Evolutionary conservation across 305 asterid genomes (phyloP).

Genomic region (Fraxinus sp.): DNA sequence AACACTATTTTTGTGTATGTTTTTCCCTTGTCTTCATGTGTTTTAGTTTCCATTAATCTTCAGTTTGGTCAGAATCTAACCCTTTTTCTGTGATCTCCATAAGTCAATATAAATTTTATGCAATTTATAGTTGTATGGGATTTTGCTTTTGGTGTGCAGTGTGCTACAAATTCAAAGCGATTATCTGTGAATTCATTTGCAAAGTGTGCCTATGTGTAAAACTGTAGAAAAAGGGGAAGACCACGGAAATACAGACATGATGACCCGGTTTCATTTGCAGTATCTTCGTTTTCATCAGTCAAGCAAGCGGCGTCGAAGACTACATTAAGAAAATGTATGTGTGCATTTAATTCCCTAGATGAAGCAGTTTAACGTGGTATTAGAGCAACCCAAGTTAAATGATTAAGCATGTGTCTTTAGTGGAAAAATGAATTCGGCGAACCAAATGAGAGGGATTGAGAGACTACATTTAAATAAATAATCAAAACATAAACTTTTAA

Average conservation of each 20-base stretch:
- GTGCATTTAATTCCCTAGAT: not conserved
- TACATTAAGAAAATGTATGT: not conserved
- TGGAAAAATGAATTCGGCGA: not conserved
- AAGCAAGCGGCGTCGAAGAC: not conserved
- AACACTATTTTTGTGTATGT: not conserved
- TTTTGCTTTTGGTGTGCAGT: not conserved
- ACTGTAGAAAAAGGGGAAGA: not conserved
- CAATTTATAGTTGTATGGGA: not conserved
- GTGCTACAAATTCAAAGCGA: not conserved
- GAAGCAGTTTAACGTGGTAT: not conserved
- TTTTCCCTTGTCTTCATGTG: not conserved
- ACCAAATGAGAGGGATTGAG: not conserved
- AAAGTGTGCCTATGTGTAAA: not conserved
- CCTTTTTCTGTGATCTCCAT: not conserved
- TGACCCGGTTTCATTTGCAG: not conserved
- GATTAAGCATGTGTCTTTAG: not conserved
- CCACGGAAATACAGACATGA: not conserved
- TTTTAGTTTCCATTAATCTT: not conserved
- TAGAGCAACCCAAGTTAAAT: not conserved
- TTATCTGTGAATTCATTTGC: not conserved
- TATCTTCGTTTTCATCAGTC: not conserved
- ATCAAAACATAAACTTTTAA: not conserved
- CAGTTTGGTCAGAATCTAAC: not conserved
- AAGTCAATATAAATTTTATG: not conserved
- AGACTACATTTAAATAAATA: not conserved